phyloP scores from a whole-genome alignment of 306 rosid genomes.

The Spatholobus suberectus region DNA sequence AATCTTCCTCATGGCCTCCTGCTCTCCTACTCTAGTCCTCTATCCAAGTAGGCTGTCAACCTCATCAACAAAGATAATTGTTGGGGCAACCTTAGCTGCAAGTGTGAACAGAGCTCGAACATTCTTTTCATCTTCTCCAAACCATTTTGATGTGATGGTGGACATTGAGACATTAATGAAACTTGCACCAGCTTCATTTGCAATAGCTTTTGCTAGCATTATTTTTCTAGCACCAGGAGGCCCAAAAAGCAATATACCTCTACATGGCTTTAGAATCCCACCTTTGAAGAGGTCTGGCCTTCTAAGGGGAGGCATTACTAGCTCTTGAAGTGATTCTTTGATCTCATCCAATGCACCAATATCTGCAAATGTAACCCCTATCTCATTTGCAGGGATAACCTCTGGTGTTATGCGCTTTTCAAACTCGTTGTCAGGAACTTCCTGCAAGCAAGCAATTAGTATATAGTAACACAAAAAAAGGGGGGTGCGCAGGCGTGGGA shows the following conservation, averaged over 20 bases:
- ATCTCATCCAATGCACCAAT: conserved; percentile 78
- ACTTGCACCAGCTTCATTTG: conserved; percentile 86
- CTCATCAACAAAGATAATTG: conserved; percentile 82
- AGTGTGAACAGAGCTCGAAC: conserved; percentile 80
- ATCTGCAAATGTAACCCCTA: conserved; percentile 84
- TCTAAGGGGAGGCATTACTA: conserved; percentile 86
- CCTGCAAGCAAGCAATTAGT: conserved; percentile 51
- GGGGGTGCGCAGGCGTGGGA: too few relatives aligned
- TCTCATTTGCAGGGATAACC: conserved; percentile 81
- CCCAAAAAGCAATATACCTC: conserved; percentile 83
- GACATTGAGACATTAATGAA: conserved; percentile 87
- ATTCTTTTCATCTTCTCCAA: conserved; percentile 81
- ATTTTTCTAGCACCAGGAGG: conserved; percentile 93
- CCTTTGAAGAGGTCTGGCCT: conserved; percentile 83
- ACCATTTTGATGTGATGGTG: conserved; percentile 77
- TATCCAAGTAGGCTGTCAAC: conserved; percentile 93
- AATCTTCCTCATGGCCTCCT: conserved; percentile 77
- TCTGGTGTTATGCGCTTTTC: conserved; percentile 86
- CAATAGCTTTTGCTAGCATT: conserved; percentile 89
- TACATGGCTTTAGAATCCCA: conserved; percentile 80
- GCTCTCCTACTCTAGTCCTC: conserved; percentile 79
- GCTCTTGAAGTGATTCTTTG: conserved; percentile 83
- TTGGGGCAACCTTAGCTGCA: conserved; percentile 84
- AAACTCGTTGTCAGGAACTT: conserved; percentile 78
- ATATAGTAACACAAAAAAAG: not conserved